These are phyloP conservation scores for Penicillium rolfsii DNA, from an alignment of 2,329 filamentous ascomycete genomes.

Conservation along the genomic window DNA sequence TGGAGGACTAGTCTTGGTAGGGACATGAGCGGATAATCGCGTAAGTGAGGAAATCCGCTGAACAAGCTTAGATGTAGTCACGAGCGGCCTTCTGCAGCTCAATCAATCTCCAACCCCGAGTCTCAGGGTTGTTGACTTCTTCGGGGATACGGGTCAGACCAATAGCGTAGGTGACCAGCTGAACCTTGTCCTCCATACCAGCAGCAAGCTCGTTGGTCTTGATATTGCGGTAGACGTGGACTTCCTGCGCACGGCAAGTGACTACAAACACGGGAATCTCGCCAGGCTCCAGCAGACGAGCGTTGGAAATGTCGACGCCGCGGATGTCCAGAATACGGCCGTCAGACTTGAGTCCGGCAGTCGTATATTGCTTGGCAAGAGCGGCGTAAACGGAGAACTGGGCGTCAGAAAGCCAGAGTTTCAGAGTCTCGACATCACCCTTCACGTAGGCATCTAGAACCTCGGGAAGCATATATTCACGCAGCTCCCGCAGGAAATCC, in stretches of 20 bases:
- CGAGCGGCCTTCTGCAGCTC: constrained; percentile 98
- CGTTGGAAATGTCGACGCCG: constrained; percentile 73
- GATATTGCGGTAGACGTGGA: constrained; percentile 92
- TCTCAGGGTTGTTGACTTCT: constrained; percentile 96
- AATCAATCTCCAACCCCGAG: constrained; percentile 93
- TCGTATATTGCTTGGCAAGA: constrained; percentile 94
- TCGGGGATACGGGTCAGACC: constrained; percentile 92
- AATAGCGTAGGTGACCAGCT: constrained; percentile 97
- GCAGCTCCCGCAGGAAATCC: constrained; percentile 90
- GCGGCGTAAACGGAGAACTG: constrained; percentile 97
- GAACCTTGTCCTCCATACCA: constrained; percentile 98
- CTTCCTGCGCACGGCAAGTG: constrained; percentile 93
- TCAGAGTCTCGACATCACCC: constrained; percentile 86
- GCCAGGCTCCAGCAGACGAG: constrained; percentile 53
- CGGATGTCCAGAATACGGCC: constrained; percentile 94
- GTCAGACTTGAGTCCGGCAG: constrained; percentile 89
- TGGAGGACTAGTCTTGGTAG: constrained; percentile 18
- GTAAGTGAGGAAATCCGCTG: background rate
- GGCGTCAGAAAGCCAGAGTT: constrained; percentile 92
- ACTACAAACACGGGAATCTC: constrained; percentile 88
- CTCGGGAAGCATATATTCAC: constrained; percentile 96
- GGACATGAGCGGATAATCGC: constrained; percentile 4
- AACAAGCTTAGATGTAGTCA: constrained; percentile 70
- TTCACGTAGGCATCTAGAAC: constrained; percentile 98
- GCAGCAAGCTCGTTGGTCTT: constrained; percentile 89